These are phyloP conservation scores for Rhodotorula sp. DNA, from an alignment of 1,284 basidiomycete species.

Conservation along the genomic window DNA sequence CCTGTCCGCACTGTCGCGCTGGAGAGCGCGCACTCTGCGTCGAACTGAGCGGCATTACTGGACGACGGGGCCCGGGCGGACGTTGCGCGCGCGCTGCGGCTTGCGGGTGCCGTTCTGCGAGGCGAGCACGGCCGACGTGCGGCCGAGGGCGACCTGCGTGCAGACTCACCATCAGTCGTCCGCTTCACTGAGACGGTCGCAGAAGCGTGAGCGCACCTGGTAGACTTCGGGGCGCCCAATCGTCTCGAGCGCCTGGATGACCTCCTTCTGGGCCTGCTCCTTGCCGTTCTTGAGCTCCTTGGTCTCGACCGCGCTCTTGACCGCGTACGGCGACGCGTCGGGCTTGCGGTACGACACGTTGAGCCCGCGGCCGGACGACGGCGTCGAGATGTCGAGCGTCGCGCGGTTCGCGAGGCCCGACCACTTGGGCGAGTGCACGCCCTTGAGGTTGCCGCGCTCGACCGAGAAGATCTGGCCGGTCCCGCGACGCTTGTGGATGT, in stretches of 20 bases:
- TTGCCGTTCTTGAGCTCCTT: conserved; percentile 7
- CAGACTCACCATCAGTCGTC: not conserved
- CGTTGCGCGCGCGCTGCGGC: too few relatives aligned
- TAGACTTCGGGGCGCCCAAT: conserved; percentile 12
- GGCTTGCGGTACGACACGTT: not conserved
- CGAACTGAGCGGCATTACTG: too few relatives aligned
- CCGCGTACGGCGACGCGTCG: conserved; percentile 1
- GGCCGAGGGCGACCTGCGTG: conserved; percentile 4
- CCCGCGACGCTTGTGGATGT: conserved; percentile 11
- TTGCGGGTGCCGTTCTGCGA: too few relatives aligned
- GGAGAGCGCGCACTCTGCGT: too few relatives aligned
- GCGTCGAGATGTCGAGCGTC: conserved; percentile 7
- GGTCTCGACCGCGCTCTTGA: conserved; percentile 5
- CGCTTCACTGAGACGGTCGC: too few relatives aligned
- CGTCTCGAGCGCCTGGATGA: not conserved
- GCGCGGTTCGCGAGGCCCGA: conserved; percentile 9
- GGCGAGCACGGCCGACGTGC: too few relatives aligned
- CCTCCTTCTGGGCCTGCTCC: conserved; percentile 3
- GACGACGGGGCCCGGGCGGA: too few relatives aligned
- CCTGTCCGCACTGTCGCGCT: too few relatives aligned
- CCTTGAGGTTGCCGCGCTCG: conserved; percentile 12
- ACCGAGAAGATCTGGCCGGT: conserved; percentile 11
- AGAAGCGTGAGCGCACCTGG: not conserved
- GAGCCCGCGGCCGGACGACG: conserved; percentile 4
- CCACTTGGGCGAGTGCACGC: conserved; percentile 14